Evolutionary conservation across 163 green algal species (phyloP).

Genomic region (Trebouxia gelatinosa): DNA sequence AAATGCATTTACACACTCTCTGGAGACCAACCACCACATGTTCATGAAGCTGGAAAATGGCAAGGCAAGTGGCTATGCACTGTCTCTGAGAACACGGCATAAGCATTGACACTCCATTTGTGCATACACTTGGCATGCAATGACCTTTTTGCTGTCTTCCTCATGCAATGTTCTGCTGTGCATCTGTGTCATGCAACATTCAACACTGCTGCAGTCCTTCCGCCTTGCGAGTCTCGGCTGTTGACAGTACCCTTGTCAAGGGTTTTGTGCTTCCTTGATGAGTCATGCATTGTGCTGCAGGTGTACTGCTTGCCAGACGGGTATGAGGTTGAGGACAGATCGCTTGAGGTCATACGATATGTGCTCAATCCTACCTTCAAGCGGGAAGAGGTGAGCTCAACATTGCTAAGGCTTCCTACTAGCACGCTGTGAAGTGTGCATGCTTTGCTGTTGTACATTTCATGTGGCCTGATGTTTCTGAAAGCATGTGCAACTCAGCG

Average conservation of each 20-base stretch:
- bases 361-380: slow-evolving; percentile 88
- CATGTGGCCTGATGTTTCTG: too few species aligned
- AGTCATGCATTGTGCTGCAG: slow-evolving; percentile 31
- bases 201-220: background rate
- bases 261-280: background rate
- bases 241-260: background rate
- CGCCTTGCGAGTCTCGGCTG: too few species aligned
- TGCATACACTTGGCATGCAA: too few species aligned
- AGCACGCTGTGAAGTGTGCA: too few species aligned
- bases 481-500: too few species aligned
- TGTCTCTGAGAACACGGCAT: too few species aligned
- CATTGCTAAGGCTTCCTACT: too few species aligned
- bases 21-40: slow-evolving; percentile 94
- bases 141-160: background rate
- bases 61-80: slow-evolving; percentile 52
- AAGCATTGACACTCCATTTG: too few species aligned
- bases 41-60: slow-evolving; percentile 96
- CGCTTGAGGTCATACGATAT: slow-evolving; percentile 89
- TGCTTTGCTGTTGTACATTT: too few species aligned
- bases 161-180: background rate
- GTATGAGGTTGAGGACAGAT: slow-evolving; percentile 93
- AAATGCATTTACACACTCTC: slow-evolving; percentile 93
- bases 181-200: background rate
- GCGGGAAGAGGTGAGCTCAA: slow-evolving; percentile 40
- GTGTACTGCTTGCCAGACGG: slow-evolving; percentile 96